Conservation (phyloP, 345 rosid genomes). For the Syzygium aqueum region DNA sequence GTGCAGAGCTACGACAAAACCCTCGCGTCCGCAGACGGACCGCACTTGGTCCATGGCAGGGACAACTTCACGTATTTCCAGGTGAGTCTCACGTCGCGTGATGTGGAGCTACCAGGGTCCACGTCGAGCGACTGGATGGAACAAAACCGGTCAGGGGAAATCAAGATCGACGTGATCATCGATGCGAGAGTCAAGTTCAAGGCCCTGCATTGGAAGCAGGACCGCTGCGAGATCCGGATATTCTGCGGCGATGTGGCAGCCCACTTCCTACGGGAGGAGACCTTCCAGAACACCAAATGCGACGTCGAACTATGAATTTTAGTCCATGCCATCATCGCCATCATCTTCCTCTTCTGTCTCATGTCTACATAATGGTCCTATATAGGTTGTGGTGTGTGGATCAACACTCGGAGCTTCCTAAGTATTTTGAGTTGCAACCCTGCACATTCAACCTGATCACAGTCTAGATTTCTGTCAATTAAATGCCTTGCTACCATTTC, state of each 20-base stretch:
- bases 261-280: fast-evolving
- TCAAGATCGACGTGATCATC: background rate
- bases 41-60: background rate
- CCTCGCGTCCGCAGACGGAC: background rate
- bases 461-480: background rate
- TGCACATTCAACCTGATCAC: background rate
- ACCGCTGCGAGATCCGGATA: background rate
- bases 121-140: background rate
- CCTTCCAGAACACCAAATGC: background rate
- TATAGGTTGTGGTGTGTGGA: background rate
- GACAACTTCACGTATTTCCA: background rate
- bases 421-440: background rate
- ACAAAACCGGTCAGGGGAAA: background rate
- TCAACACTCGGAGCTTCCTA: background rate
- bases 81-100: background rate
- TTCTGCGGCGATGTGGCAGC: background rate
- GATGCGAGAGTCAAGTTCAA: background rate
- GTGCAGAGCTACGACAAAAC: background rate
- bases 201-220: background rate
- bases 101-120: background rate
- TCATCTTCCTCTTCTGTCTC: background rate
- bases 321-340: background rate
- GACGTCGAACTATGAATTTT: background rate
- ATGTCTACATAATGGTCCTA: background rate
- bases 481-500: background rate